These are phyloP conservation scores for Malassezia dermatis DNA, from an alignment of 1,284 basidiomycete genomes.

Conservation along the genomic window DNA sequence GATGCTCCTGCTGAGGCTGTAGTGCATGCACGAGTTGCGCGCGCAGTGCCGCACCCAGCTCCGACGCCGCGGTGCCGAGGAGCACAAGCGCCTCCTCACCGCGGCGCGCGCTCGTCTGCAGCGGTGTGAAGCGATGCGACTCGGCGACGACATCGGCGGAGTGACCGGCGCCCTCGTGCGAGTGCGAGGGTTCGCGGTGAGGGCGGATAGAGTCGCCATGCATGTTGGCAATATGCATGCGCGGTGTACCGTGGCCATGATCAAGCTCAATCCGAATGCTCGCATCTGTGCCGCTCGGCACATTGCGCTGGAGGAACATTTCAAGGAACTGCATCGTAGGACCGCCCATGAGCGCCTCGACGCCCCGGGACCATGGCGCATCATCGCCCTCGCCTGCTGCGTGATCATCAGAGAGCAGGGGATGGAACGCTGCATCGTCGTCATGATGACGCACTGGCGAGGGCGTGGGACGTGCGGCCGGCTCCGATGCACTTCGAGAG, in stretches of 20 bases:
- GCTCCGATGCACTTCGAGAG: not conserved
- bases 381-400: conserved; percentile 14
- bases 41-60: conserved; percentile 52
- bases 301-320: conserved; percentile 54
- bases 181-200: not conserved
- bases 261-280: conserved; percentile 37
- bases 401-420: conserved; percentile 60
- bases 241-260: conserved; percentile 20
- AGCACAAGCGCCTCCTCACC: conserved; percentile 72
- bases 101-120: conserved; percentile 80
- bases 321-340: conserved; percentile 74
- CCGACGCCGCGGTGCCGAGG: conserved; percentile 60
- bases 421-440: conserved; percentile 53
- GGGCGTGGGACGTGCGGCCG: not conserved
- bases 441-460: not conserved
- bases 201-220: not conserved
- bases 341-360: conserved; percentile 71
- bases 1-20: conserved; percentile 56
- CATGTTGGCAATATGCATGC: conserved; percentile 30
- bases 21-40: conserved; percentile 68
- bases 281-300: conserved; percentile 16
- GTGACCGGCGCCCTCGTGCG: conserved; percentile 15
- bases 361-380: conserved; percentile 55
- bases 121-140: conserved; percentile 53
- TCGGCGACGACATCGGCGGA: conserved; percentile 31